Base-by-base conservation (phyloP, 2,329 filamentous ascomycete species). In the Blumeriella jaapii region DNA sequence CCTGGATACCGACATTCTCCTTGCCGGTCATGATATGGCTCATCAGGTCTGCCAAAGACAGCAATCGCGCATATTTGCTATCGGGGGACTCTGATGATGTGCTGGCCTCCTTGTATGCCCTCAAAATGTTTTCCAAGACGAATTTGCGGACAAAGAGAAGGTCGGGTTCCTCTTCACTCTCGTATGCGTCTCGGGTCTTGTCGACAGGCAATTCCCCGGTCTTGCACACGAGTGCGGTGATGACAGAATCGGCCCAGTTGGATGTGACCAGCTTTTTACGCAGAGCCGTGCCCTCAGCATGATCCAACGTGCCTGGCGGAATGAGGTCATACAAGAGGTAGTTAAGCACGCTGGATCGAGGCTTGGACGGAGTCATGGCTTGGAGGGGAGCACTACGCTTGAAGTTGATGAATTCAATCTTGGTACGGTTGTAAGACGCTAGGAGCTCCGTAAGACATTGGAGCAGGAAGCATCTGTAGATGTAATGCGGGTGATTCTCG, bases 321-420 rank as follows among this genome's bases (percentile, higher is more conserved):
- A 82, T 62, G 12, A 98, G 65, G 40, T 81, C 81, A 49, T 82
- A 86, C 31, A 98, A 73, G 22, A 98, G 68, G 53, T 98, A 98
- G 57, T 96, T 95, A 44, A 98, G 65, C 27, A 96, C 81, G 44
- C 82, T 86, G 8, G 89, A 87, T 25, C 91, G 78, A 37, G 91
- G 91, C 59, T 96, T 96, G 11, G 93, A 87, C 4, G 91, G 91
- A 1, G 91, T 96, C 43, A 59, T 55, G 8, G 79, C 79, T 48
- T 84, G 79, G 28, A 85, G 71, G 29, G 89, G 84, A 5, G 84
- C 80, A 54, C 87, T 94, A 41, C 89, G 79, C 47, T 93, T 96
- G 63, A 95, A 98, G 58, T 95, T 96, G 64, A 99, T 95, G 56
- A 99, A 96, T 56, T 98, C 93, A 27, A 98, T 75, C 67, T 99